A percentile compares a stretch with the other conserved stretches of the same genome.
phyloP scores from a whole-genome alignment of 2,329 filamentous ascomycete species.

The Paracamarosporium sp. region DNA sequence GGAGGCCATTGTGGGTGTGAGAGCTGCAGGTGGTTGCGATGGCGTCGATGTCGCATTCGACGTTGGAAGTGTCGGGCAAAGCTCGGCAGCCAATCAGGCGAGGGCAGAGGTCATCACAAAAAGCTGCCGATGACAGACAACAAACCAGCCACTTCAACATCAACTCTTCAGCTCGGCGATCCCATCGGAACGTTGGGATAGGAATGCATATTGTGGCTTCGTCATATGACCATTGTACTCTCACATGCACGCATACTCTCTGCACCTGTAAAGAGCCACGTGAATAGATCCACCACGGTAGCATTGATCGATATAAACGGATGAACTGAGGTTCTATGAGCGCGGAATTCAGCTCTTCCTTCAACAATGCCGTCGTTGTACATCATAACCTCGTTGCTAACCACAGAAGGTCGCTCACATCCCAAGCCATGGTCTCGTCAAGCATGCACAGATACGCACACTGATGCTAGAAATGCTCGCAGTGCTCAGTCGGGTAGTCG shows the following conservation, averaged over 20 bases:
- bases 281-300: neutral
- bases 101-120: slow-evolving; percentile 8
- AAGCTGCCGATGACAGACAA: neutral
- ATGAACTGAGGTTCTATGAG: neutral
- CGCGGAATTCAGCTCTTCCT: neutral
- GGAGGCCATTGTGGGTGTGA: slow-evolving; percentile 72
- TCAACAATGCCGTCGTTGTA: neutral
- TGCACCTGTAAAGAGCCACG: too few relatives aligned
- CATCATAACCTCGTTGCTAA: neutral
- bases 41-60: slow-evolving; percentile 22
- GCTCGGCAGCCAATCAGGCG: slow-evolving; percentile 7
- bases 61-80: slow-evolving; percentile 3
- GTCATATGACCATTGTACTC: too few relatives aligned
- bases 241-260: too few relatives aligned
- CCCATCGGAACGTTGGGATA: too few relatives aligned
- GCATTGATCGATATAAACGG: neutral
- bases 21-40: slow-evolving; percentile 27
- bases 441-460: neutral
- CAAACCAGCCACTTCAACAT: too few relatives aligned
- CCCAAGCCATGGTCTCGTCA: slow-evolving; percentile 1
- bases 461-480: neutral
- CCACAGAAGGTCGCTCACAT: neutral
- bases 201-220: too few relatives aligned
- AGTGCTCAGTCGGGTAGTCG: neutral
- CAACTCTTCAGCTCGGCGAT: too few relatives aligned